Conservation (phyloP, 2,329 filamentous ascomycete species). For the Hypoxylon sp. region DNA sequence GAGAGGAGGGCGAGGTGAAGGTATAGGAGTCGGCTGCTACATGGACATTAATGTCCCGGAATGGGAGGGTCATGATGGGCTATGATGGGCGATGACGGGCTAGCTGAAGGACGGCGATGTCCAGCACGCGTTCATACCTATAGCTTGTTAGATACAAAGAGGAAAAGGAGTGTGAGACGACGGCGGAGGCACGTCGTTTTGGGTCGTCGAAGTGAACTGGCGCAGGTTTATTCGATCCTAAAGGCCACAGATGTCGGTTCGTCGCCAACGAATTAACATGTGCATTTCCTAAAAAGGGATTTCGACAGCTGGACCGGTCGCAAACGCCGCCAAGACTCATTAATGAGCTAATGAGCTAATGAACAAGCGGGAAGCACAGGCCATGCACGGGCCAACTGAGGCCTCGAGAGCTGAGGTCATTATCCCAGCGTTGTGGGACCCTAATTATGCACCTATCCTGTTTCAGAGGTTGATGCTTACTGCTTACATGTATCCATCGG, state of each 20-base stretch:
- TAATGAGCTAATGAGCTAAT: background rate
- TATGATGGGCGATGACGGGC: conserved; percentile 52
- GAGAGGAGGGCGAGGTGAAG: conserved; percentile 95
- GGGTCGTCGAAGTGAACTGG: conserved; percentile 31
- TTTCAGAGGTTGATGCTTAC: background rate
- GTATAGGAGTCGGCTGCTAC: conserved; percentile 93
- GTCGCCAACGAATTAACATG: conserved; percentile 30
- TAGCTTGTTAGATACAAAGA: conserved; percentile 4
- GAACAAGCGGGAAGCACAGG: background rate
- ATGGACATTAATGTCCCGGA: conserved; percentile 97
- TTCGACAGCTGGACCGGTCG: conserved; percentile 29
- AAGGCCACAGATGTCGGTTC: conserved; percentile 12
- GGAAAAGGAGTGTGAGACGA: conserved; percentile 40
- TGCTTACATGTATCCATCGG: background rate
- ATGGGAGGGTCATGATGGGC: conserved; percentile 70
- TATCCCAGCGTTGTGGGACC: conserved; percentile 4
- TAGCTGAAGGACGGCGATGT: conserved; percentile 37
- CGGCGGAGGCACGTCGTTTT: conserved; percentile 31
- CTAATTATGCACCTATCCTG: conserved; percentile 3
- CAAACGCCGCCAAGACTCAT: conserved; percentile 18
- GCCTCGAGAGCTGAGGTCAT: conserved; percentile 14
- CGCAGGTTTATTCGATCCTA: conserved; percentile 12
- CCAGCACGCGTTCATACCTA: conserved; percentile 45
- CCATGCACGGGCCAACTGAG: conserved; percentile 11
- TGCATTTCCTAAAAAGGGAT: conserved; percentile 37